These are phyloP conservation scores for Leersia perrieri DNA, from an alignment of 176 grass and related monocot genomes.

Conservation along the genomic window DNA sequence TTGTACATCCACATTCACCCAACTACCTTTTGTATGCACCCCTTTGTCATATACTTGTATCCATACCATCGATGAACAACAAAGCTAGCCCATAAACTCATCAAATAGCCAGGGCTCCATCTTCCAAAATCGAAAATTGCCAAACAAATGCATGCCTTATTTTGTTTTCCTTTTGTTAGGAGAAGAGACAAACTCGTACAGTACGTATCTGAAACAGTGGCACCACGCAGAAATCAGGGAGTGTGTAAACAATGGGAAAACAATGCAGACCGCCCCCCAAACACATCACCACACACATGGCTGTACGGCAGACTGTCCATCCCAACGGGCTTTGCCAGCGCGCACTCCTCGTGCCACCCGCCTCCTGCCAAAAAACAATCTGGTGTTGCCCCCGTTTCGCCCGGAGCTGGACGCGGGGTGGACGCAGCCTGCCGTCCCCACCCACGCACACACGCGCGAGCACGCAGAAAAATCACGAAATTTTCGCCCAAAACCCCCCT, in stretches of 20 bases:
- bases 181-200: neutral
- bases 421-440: neutral
- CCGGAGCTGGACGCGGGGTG: neutral
- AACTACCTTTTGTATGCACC: neutral
- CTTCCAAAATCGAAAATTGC: too few species aligned
- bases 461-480: neutral
- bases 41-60: neutral
- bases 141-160: neutral
- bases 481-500: neutral
- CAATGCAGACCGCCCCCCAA: neutral
- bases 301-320: slow-evolving; percentile 19
- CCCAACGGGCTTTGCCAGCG: neutral
- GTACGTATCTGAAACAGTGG: neutral
- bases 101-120: too few species aligned
- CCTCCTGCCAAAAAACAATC: slow-evolving; percentile 10
- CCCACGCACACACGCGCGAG: too few species aligned
- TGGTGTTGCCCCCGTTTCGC: neutral
- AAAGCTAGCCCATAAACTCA: neutral
- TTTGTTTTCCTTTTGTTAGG: neutral
- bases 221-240: neutral
- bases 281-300: slow-evolving; percentile 24
- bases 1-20: neutral
- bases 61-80: neutral
- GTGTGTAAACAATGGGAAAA: too few species aligned
- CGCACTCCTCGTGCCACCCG: neutral